A percentile compares a stretch with the other conserved stretches of the same genome.
Evolutionary conservation across 1,284 basidiomycete genomes (phyloP).

Genomic region (Microbotryum lychnidis-dioicae): DNA sequence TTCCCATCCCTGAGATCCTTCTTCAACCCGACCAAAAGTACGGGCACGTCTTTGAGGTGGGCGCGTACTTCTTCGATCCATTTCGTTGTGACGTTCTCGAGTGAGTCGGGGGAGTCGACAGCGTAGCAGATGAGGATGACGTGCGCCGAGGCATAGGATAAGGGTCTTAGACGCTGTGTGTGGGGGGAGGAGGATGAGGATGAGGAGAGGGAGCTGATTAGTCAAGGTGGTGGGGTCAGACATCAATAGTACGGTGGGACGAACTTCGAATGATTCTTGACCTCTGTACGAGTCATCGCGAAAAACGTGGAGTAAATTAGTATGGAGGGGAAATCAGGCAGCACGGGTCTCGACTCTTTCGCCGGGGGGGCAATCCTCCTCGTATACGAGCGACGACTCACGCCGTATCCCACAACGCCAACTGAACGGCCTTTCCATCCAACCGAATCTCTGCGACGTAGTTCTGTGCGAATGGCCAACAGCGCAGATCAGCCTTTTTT

Average conservation of each 20-base stretch:
- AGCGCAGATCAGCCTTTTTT: too few species aligned
- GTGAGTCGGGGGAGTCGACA: conserved; percentile 90
- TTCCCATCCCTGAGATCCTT: conserved; percentile 34
- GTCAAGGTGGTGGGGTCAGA: not conserved
- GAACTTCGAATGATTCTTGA: conserved; percentile 86
- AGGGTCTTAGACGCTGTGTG: conserved; percentile 70
- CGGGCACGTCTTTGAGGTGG: conserved; percentile 58
- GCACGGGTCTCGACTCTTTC: not conserved
- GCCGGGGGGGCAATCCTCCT: too few species aligned
- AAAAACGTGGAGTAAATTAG: too few species aligned
- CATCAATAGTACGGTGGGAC: conserved; percentile 26
- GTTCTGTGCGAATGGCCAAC: conserved; percentile 46
- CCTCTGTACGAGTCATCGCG: conserved; percentile 50
- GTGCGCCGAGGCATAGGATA: conserved; percentile 96
- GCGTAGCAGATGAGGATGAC: conserved; percentile 96
- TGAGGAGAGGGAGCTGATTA: not conserved
- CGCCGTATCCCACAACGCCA: conserved; percentile 97
- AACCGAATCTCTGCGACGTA: conserved; percentile 96
- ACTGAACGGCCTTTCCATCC: conserved; percentile 91
- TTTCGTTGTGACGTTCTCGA: conserved; percentile 93
- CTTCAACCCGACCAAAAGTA: conserved; percentile 46
- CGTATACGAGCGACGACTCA: conserved; percentile 45
- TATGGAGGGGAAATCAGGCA: not conserved
- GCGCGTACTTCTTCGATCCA: conserved; percentile 95
- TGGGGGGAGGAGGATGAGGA: not conserved